Base-by-base conservation (phyloP, 2,329 filamentous ascomycete genomes). In the Dendryphion nanum region DNA sequence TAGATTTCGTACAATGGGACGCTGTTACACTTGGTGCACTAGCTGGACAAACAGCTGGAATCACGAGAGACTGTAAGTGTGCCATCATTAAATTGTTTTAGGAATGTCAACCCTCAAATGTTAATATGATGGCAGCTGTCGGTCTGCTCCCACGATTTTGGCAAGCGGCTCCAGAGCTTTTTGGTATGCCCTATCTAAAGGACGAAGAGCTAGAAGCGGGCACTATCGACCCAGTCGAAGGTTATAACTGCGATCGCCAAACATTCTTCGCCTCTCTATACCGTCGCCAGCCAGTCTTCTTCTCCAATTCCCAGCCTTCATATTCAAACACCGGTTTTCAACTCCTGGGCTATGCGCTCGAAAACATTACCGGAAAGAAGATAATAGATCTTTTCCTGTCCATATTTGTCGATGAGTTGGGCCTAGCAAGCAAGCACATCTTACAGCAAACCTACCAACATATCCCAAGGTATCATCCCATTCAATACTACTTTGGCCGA, bases 241-340 rank as follows among this genome's bases (percentile, higher is more conserved):
- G 31, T 19, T 30, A 33, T 18, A 44, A 6, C 14, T 50, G 39
- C 21, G 18, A 34, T 15, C 40, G 39, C 4, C 21, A 32, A 16
- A 30, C 33, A 18, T 51, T 49, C 19, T 44, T 50, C 23, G 30
- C 18, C 21, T 28, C 19, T 2, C n/a, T 44, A 6, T 29, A 36
- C 16, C 26, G 18, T 3, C 33, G 46, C 2, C 40, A 40, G 17
- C 73, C 74, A 0, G 56, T 67, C 2, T 75, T 71, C 35, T 50
- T 57, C 0, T 67, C 74, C 0, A 73, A 70, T 45, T 63, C 66
- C 0, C 69, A 61, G 3, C 73, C 75, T 0, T 59, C 66, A 3
- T 79, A 79, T 51, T 72, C 74, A 18, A 77, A 78, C 45, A 56
- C 69, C 3, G 73, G 64, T 1, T 72, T 73, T 15, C 55, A 67